phyloP scores from a whole-genome alignment of 2,329 filamentous ascomycete genomes.

The Fusarium nematophilum region DNA sequence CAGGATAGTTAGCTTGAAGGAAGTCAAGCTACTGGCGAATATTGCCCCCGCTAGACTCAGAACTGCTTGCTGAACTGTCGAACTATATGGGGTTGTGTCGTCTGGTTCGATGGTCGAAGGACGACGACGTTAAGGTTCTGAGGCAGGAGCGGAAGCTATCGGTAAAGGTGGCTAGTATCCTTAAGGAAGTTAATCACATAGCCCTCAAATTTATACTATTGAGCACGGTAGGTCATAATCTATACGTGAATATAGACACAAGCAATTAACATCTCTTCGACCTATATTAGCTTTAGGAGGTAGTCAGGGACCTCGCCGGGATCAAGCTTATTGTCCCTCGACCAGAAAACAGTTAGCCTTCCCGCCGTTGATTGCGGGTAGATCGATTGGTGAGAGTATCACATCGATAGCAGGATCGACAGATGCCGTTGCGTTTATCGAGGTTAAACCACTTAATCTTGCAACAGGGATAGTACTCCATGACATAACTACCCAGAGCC shows the following conservation, averaged over 20 bases:
- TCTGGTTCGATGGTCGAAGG: conserved; percentile 14
- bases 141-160: conserved; percentile 12
- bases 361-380: too few species aligned
- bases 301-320: conserved; percentile 3
- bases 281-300: conserved; percentile 4
- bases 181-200: conserved; percentile 22
- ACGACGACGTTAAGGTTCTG: conserved; percentile 12
- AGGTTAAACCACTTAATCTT: too few species aligned
- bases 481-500: too few species aligned
- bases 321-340: conserved; percentile 13
- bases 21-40: conserved; percentile 14
- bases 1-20: conserved; percentile 11
- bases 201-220: conserved; percentile 20
- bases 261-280: conserved; percentile 18
- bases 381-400: too few species aligned
- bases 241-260: conserved; percentile 7
- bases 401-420: too few species aligned
- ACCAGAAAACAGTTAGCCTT: too few species aligned
- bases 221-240: conserved; percentile 3
- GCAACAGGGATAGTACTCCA: too few species aligned
- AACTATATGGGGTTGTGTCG: conserved; percentile 1
- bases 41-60: neutral
- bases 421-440: too few species aligned
- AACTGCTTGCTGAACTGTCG: conserved; percentile 12
- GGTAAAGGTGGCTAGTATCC: conserved; percentile 15